Evolutionary conservation across 768 basidiomycete species (phyloP), one percentile per base, ranked within the genome.

Genomic region (Rhizopogon rudus): DNA sequence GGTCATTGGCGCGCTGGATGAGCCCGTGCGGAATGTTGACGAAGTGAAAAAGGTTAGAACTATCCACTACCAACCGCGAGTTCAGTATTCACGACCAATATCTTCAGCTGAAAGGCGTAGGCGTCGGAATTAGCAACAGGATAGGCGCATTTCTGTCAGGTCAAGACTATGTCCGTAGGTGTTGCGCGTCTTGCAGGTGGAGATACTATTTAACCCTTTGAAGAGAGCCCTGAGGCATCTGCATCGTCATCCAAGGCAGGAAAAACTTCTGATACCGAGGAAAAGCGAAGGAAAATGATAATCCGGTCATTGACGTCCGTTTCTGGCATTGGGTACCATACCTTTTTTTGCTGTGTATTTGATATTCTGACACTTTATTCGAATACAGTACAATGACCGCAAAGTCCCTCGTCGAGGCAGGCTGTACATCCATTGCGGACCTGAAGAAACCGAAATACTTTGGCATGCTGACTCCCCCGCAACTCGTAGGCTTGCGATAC

Each of bases 311-410:
- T 84, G 49, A 65, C 69, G 54, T 63, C 62, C 4, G 56, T 84
- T 40, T 71, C 73, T 9, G 74, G 78, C 3, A 70, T 84, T 57
- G 82, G 83, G 82, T 82, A 61, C 49, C 55, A 40, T 43, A 43
- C 40, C 8, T 33, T 46, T 13, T 22, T 33, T 0, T 35, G 12
- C 14, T 40, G 16, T 48, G n/a, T 31, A n/a, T 28, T 20, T 37
- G 44, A 12, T 25, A 16, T 39, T 50, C 33, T 42, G 37, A 44
- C 44, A 31, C 17, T 12, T 16, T 40, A 22, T 44, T 17, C 56
- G 44, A 52, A 40, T 16, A 49, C 43, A 65, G 67, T 40, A 12
- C 22, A 20, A 50, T 42, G 12, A 65, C 65, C 20, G 82, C 82
- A 8, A 65, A 70, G 37, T 62, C 72, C n/a, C 73, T 87, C 3